Base-by-base conservation (phyloP, 192 early-diverging fungal genomes). In the Entomortierella beljakovae region DNA sequence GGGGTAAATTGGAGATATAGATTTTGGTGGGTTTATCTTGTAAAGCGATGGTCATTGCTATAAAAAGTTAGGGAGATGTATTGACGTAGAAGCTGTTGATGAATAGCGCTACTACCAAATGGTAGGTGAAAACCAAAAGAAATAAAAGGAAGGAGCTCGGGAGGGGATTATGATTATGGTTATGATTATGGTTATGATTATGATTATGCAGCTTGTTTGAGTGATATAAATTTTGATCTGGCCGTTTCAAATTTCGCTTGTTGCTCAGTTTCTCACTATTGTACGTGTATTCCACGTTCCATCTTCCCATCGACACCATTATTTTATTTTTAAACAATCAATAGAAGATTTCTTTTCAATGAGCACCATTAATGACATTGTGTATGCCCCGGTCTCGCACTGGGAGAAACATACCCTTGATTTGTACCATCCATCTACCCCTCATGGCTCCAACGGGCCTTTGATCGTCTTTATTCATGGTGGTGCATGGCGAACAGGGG, bases 401-500 rank as follows among this genome's bases (percentile, higher is more conserved):
- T 79, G 75, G 80, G 71, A 84, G 46, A 71, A 81, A 22, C 90
- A 91, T 54, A 82, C 79, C 40, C 80, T 91, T 9, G 91, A 93
- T 75, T 62, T 94, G 4, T 93, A 93, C 71, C 50, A 86, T 22
- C 85, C 90, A 11, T 18, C 65, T 3, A 11, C 53, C 7, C 34
- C 15, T n/a, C 40, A 18, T 42, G 22, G 35, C 15, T 61, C 25
- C 28, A 26, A 35, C 34, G 68, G 10, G 11, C 89, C 91, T 2
- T 69, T 94, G 20, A 66, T 92, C 2, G 85, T 96, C 7, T 93
- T 90, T 80, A 70, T 95, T 20, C 93, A 95, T 77, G 95, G 96
- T 23, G 96, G 96, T 3, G 92, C 94, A 16, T 98, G 96, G 96
- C 84, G 91, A 5, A 82, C 89, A 0, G 93, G 92, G 50, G 92